Evolutionary conservation across 768 basidiomycete species (phyloP), one percentile per base, ranked within the genome.

Genomic region (Leccinellum rugosiceps): DNA sequence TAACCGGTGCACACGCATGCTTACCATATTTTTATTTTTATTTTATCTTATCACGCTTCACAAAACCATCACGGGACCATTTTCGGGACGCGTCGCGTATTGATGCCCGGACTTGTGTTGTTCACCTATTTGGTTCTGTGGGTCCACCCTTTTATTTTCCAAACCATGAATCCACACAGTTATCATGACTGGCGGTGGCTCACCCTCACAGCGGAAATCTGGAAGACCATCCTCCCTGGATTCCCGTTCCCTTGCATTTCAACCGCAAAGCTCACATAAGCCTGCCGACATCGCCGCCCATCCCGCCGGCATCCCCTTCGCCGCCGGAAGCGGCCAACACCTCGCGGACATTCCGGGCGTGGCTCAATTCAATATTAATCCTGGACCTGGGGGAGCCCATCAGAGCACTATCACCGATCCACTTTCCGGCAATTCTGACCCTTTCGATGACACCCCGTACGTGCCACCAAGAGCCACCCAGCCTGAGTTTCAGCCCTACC

Each of bases 81-180:
- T 52, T 55, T 43, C 25, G 55, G 56, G 38, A 52, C 61, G 53
- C 60, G 58, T 58, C 65, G 58, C 65, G 58, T 58, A 48, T 56
- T 41, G 31, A 41, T 52, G 60, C 34, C 38, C 46, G 44, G 13
- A 53, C 31, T 38, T 50, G 58, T 66, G 64, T 68, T 72, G 68
- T 66, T 46, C 56, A 45, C 48, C 21, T 72, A 62, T 72, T 72
- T 72, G 71, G 71, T 45, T 46, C 41, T 72, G 71, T 72, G 71
- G 71, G 71, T 72, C 71, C 71, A 60, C 55, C 9, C 54, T 32
- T 52, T 65, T 64, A 67, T 72, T 70, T 68, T 45, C 44, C 52
- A 53, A 41, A 70, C 66, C 54, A 67, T 72, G 58, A 61, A 61
- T 62, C 63, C 50, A 56, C 61, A 44, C 58, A 66, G 68, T 45